Evolutionary conservation across 441 rosid species (phyloP).

Genomic region (Hura crepitans): DNA sequence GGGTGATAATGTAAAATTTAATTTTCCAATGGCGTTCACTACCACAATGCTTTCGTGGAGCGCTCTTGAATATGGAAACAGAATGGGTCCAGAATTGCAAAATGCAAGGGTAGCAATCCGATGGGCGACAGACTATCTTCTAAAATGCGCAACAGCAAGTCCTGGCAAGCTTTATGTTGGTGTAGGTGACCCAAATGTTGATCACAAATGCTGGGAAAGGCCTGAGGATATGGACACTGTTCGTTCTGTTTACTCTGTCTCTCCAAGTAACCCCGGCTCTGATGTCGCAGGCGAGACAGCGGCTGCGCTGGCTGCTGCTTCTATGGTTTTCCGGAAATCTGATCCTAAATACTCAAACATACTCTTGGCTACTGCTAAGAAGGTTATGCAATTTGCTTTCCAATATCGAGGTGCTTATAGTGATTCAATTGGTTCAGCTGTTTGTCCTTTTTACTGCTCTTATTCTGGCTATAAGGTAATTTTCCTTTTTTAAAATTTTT

Average conservation of each 20-base stretch:
- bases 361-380: slow-evolving; percentile 55
- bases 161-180: slow-evolving; percentile 60
- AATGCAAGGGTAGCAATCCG: slow-evolving; percentile 69
- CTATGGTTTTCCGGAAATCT: slow-evolving; percentile 58
- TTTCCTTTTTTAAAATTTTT: too few relatives aligned
- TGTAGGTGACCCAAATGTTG: slow-evolving; percentile 82
- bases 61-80: slow-evolving; percentile 57
- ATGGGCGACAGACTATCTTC: slow-evolving; percentile 85
- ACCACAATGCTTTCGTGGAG: slow-evolving; percentile 89
- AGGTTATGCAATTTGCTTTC: slow-evolving; percentile 71
- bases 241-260: slow-evolving; percentile 60
- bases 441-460: slow-evolving; percentile 87
- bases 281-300: slow-evolving; percentile 90
- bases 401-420: slow-evolving; percentile 76
- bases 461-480: slow-evolving; percentile 88
- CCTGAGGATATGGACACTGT: slow-evolving; percentile 89
- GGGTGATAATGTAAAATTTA: slow-evolving; percentile 86
- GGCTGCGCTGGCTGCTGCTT: slow-evolving; percentile 85
- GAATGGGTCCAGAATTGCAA: slow-evolving; percentile 41
- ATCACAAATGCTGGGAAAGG: slow-evolving; percentile 90
- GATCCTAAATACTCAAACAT: slow-evolving; percentile 50
- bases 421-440: slow-evolving; percentile 69
- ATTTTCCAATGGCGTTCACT: slow-evolving; percentile 86
- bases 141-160: slow-evolving; percentile 71
- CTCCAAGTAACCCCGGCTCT: slow-evolving; percentile 78